Evolutionary conservation across 495 filamentous ascomycete genomes (phyloP), one percentile per base, ranked within the genome.

Genomic region (Apodospora peruviana): DNA sequence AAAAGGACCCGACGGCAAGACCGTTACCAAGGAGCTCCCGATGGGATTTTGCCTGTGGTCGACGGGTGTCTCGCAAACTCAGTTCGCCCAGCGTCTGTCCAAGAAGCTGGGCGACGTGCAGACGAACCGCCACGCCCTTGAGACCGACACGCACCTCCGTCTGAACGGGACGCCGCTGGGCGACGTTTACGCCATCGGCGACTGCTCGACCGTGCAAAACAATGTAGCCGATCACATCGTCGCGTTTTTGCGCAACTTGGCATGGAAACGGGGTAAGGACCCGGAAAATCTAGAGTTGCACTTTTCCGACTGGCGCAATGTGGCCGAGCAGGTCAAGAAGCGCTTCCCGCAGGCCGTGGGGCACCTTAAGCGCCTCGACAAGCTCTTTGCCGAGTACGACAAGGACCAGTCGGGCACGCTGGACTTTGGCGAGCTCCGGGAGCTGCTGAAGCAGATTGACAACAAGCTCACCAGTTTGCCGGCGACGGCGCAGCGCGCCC

Each of bases 21-120:
- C 80, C 2, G 57, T 96, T 29, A 84, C 82, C 19, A 99, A 97
- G 64, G 91, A 97, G 50, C 82, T 99, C 3, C 94, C 94, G 0
- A 94, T 88, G 75, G 91, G 87, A 40, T 95, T 99, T 69, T 97
- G 93, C 58, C 75, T 99, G 5, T 99, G 94, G 94, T 97, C 93
- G 0, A 99, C 94, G 1, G 94, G 94, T 47, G 91, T 99, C 35
- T 85, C 90, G 0, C 93, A 95, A 64, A 84, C 86, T 16, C 81
- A 86, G 10, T 80, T 99, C 54, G 85, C 79, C 65, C 78, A 88
- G 66, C 79, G 68, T 4, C 72, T 97, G 10, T 83, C 89, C 7
- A 70, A 69, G 2, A 84, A 87, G 55, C 76, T 95, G 14, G 84
- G 88, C 39, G 63, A 75, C 2, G 63, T 70, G 8, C 94, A 99